Base-by-base conservation (phyloP, 495 filamentous ascomycete genomes). In the Lasiosphaeria ovina region DNA sequence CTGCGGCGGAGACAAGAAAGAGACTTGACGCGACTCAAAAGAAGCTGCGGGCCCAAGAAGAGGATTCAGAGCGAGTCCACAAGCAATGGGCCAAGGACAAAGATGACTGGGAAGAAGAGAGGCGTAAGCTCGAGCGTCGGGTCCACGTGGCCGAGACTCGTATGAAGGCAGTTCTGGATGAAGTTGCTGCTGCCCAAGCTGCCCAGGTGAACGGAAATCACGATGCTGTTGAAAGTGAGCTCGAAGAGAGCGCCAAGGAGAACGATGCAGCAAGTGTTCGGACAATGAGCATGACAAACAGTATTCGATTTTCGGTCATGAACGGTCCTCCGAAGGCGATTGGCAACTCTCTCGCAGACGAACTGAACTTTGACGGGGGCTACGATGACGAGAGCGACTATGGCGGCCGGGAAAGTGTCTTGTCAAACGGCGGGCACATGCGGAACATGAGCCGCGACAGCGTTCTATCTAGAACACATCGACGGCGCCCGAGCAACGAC, bases 61-160 rank as follows among this genome's bases (percentile, higher is more conserved):
- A 98, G 57, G 91, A 96, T 62, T 83, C 87, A 3, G 83, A 88
- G 62, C 84, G 89, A 5, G 84, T 86, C 31, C 87, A 93, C 63
- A 79, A 82, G 44, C 78, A 91, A 17, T 95, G 91, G 87, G 85
- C 87, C 40, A 83, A 84, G 58, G 94, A 98, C 60, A 90, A 86
- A 69, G 86, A 96, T 53, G 79, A 78, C 12, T 96, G 90, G 88
- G 87, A 91, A 16, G 85, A 86, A 53, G 90, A 93, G 65, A 89
- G 85, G 65, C 85, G 93, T 38, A 87, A 81, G 57, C 76, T 90
- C 47, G 94, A 99, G 74, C 83, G 90, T 56, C 89, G 89, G 61
- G 73, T 95, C 31, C 92, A 97, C 71, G 84, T 96, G 6, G 87
- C 91, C 33, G 94, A 99, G 72, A 90, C 83, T 54, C 85, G 93